Evolutionary conservation across 768 basidiomycete species (phyloP).

Genomic region (Tricholoma bakamatsutake): DNA sequence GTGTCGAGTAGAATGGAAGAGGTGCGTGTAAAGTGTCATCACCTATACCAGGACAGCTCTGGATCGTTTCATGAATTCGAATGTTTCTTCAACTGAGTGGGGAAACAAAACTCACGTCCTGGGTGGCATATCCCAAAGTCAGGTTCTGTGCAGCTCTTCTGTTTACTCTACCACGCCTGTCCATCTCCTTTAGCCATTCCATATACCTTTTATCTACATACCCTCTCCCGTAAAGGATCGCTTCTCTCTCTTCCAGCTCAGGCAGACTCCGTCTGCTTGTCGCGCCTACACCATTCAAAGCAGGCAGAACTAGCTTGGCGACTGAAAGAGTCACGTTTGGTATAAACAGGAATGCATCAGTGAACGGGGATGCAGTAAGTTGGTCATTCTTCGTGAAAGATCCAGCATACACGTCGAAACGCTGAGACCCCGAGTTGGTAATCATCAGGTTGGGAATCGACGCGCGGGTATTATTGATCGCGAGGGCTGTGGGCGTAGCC

Average conservation of each 20-base stretch:
- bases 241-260: constrained; percentile 28
- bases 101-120: constrained; percentile 40
- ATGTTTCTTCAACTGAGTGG: not conserved
- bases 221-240: constrained; percentile 40
- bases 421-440: constrained; percentile 55
- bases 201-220: constrained; percentile 45
- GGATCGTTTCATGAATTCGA: not conserved
- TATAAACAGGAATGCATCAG: constrained; percentile 58
- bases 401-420: constrained; percentile 64
- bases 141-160: constrained; percentile 41
- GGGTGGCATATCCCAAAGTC: constrained; percentile 73
- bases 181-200: constrained; percentile 58
- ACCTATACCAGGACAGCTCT: constrained; percentile 70
- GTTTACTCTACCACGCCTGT: constrained; percentile 29
- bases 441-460: constrained; percentile 59
- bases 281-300: constrained; percentile 43
- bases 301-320: constrained; percentile 48
- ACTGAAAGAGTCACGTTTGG: constrained; percentile 43
- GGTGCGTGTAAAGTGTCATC: constrained; percentile 68
- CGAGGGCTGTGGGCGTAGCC: constrained; percentile 51
- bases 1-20: constrained; percentile 46
- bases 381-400: constrained; percentile 79
- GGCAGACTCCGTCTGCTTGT: constrained; percentile 29
- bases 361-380: constrained; percentile 67
- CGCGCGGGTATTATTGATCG: constrained; percentile 59